These are phyloP conservation scores for Sapria himalayana DNA, from an alignment of 345 rosid genomes.

Conservation along the genomic window DNA sequence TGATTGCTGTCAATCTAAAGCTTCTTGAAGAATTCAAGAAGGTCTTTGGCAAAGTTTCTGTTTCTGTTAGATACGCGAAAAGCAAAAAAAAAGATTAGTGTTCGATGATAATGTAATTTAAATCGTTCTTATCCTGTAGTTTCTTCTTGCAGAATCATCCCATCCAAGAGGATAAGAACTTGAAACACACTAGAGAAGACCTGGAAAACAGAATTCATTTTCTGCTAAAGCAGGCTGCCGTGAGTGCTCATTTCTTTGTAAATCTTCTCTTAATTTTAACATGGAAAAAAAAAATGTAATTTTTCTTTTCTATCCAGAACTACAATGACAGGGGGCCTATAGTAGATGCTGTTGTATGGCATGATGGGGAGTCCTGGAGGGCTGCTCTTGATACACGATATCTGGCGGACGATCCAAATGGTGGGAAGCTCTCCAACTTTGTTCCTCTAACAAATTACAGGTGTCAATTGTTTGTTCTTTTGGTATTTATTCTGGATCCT, in stretches of 20 bases:
- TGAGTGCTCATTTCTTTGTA: conserved; percentile 17
- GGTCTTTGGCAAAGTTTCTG: conserved; percentile 24
- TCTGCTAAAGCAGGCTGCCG: conserved; percentile 69
- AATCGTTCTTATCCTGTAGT: no score
- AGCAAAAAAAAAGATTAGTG: no score
- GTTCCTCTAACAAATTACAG: conserved; percentile 64
- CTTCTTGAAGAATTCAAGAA: conserved; percentile 53
- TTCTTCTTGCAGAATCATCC: conserved; percentile 62
- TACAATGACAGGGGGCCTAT: conserved; percentile 91
- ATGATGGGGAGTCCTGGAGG: conserved; percentile 93
- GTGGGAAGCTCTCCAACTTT: conserved; percentile 70
- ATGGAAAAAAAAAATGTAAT: no score
- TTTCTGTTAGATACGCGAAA: conserved; percentile 4
- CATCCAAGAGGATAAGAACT: conserved; percentile 40
- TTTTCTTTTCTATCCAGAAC: conserved; percentile 37
- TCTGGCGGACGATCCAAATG: conserved; percentile 56
- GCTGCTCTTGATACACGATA: conserved; percentile 87
- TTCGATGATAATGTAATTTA: no score
- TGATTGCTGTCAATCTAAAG: conserved; percentile 60
- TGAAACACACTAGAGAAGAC: conserved; percentile 64
- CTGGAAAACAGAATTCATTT: conserved; percentile 68
- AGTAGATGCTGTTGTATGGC: conserved; percentile 92
- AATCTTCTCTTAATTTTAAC: no score
- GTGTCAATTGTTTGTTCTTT: conserved; percentile 22
- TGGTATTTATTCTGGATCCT: no score